Evolutionary conservation across 2,329 filamentous ascomycete genomes (phyloP).

Genomic region (Pseudogymnoascus sp.): DNA sequence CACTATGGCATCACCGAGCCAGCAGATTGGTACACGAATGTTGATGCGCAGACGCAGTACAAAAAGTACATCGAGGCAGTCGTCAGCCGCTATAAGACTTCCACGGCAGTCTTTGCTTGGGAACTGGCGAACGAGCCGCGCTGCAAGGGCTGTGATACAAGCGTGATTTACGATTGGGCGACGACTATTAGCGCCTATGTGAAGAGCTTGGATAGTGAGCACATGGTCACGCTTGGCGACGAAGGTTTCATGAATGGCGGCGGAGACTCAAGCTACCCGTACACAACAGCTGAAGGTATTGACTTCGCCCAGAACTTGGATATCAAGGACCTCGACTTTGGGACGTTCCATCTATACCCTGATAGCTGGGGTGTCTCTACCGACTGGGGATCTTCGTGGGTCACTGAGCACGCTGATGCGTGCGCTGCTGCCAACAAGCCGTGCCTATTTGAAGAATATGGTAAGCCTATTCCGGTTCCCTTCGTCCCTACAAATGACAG

Average conservation of each 20-base stretch:
- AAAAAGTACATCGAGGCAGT: slow-evolving; percentile 49
- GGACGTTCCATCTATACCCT: slow-evolving; percentile 45
- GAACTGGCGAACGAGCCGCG: slow-evolving; percentile 62
- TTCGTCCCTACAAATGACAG: background rate
- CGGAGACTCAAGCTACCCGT: slow-evolving; percentile 35
- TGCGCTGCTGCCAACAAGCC: slow-evolving; percentile 33
- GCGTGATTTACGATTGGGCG: slow-evolving; percentile 53
- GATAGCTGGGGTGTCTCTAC: slow-evolving; percentile 30
- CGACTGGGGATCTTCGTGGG: slow-evolving; percentile 39
- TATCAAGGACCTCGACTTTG: slow-evolving; percentile 42
- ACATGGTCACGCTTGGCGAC: slow-evolving; percentile 56
- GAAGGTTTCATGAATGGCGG: slow-evolving; percentile 44
- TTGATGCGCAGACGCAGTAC: slow-evolving; percentile 47
- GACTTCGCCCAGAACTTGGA: slow-evolving; percentile 40
- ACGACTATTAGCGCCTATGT: slow-evolving; percentile 49
- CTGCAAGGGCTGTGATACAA: slow-evolving; percentile 50
- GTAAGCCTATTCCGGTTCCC: slow-evolving; percentile 14
- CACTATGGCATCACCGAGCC: slow-evolving; percentile 44
- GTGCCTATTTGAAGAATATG: slow-evolving; percentile 34
- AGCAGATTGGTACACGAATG: slow-evolving; percentile 46
- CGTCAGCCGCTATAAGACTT: slow-evolving; percentile 50
- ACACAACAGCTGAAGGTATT: slow-evolving; percentile 29
- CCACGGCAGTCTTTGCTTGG: slow-evolving; percentile 57
- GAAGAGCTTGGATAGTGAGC: slow-evolving; percentile 51
- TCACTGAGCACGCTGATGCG: slow-evolving; percentile 34